Evolutionary conservation across 768 basidiomycete genomes (phyloP), one percentile per base, ranked within the genome.

Genomic region (Psilocybe sp.): DNA sequence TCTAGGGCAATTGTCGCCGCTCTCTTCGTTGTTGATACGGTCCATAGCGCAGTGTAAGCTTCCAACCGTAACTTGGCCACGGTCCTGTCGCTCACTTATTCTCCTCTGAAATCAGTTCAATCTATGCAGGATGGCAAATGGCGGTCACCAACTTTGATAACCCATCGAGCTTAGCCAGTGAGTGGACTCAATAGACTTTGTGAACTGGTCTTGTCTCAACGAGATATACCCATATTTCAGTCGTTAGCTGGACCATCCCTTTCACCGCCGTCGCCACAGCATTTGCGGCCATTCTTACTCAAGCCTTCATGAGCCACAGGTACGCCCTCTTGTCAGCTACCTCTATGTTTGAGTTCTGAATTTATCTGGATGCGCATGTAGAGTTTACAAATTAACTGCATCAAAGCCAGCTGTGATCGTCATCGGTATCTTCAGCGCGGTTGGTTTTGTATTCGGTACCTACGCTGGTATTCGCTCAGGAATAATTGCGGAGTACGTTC

Each of bases 271-370:
- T 72, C 14, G 75, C 71, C 4, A 78, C 72, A 7, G 67, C 75
- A 0, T 60, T 77, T 3, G 70, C 76, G 28, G 79, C 78, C 1
- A 55, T 80, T 28, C 64, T 78, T 18, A 78, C 79, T 0, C 80
- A 82, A 52, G 53, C 63, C 32, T 80, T 77, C 64, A 63, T 81
- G n/a, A 72, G 65, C 0, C 67, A 74, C 54, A 71, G 78, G 78
- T 71, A 48, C 14, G 69, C 50, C n/a, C 23, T 18, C 47, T 37
- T 46, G 15, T 14, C 18, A 5, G 32, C 32, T 15, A 10, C 1
- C 38, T 16, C 16, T 4, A 16, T 19, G 60, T 60, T 44, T 47
- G 11, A 18, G 8, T 6, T 18, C 23, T 39, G 14, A 31, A 5
- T 6, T 9, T 11, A 7, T 31, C 8, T 41, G 34, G 38, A 34